A percentile compares a stretch with the other conserved stretches of the same genome.
Evolutionary conservation across 164 flowering plant genomes (phyloP).

Genomic region (Tinospora cordifolia): DNA sequence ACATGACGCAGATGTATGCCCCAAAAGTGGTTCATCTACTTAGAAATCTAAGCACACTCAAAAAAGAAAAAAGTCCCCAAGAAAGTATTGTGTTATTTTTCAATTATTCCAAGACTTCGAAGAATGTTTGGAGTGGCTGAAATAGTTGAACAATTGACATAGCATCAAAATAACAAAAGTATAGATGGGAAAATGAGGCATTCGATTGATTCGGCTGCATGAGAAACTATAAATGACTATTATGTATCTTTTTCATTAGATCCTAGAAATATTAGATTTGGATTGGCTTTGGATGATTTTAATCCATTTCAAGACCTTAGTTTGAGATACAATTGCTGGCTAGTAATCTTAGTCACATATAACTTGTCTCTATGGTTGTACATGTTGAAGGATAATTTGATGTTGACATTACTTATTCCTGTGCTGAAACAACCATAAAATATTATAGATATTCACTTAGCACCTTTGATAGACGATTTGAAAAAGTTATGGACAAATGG

Average conservation of each 20-base stretch:
- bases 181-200: neutral
- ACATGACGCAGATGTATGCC: neutral
- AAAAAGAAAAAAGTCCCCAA: neutral
- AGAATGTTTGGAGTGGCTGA: neutral
- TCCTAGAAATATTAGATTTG: neutral
- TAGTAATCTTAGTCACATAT: too few species aligned
- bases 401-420: too few species aligned
- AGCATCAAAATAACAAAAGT: neutral
- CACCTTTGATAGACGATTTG: too few species aligned
- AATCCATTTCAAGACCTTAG: neutral
- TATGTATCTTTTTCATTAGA: neutral
- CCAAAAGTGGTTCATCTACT: neutral
- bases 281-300: slow-evolving; percentile 7
- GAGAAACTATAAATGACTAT: neutral
- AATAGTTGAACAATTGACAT: neutral
- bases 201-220: neutral
- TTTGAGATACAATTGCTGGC: too few species aligned
- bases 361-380: too few species aligned
- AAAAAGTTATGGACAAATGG: too few species aligned
- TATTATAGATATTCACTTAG: too few species aligned
- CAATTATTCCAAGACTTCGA: neutral
- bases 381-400: too few species aligned
- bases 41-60: neutral
- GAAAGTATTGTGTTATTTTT: neutral
- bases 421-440: too few species aligned